phyloP scores from a whole-genome alignment of 441 rosid species.

The Croton laevigatus region DNA sequence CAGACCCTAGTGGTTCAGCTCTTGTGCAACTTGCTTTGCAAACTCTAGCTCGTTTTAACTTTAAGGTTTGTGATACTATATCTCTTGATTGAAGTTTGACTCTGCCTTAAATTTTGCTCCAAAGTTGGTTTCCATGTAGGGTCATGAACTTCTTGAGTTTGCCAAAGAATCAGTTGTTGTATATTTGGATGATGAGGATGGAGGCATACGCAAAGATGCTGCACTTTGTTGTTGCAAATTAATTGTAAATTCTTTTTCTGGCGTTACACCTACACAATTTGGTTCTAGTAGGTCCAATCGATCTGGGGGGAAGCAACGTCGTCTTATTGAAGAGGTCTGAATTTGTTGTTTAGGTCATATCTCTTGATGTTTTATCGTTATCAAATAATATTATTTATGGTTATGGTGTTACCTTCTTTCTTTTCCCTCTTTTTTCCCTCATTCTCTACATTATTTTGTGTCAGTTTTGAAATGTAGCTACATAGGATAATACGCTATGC shows the following conservation, averaged over 20 bases:
- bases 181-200: constrained; percentile 96
- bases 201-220: constrained; percentile 91
- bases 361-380: constrained; percentile 4
- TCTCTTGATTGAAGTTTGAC: constrained; percentile 16
- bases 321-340: constrained; percentile 91
- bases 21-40: constrained; percentile 96
- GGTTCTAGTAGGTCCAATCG: constrained; percentile 78
- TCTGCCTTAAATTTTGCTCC: constrained; percentile 23
- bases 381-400: background rate
- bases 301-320: constrained; percentile 78
- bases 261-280: constrained; percentile 49
- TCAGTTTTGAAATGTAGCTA: background rate
- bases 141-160: constrained; percentile 98
- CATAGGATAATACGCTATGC: background rate
- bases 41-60: constrained; percentile 94
- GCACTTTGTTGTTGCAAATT: constrained; percentile 97
- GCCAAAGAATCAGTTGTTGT: constrained; percentile 88
- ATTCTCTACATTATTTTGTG: background rate
- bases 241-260: constrained; percentile 87
- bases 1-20: constrained; percentile 71
- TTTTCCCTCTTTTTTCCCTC: background rate
- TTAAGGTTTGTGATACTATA: constrained; percentile 55
- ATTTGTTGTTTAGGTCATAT: constrained; percentile 14
- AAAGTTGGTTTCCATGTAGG: constrained; percentile 53
- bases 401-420: background rate